phyloP scores from a whole-genome alignment of 495 filamentous ascomycete species.

The Thozetella sp. region DNA sequence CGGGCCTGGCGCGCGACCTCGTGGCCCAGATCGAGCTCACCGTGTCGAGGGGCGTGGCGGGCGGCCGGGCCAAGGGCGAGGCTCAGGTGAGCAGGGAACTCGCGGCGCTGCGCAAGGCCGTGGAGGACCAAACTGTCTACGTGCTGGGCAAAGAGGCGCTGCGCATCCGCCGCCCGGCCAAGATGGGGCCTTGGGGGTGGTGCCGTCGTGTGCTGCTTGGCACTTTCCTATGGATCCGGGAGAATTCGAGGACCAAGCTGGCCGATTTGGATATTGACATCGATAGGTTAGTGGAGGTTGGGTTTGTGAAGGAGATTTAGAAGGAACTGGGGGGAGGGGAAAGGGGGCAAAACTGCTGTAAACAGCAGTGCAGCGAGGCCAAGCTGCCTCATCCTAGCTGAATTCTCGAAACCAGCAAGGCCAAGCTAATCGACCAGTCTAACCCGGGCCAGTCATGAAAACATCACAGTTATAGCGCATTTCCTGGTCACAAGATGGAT shows the following conservation, averaged over 20 bases:
- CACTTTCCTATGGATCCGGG: conserved; percentile 67
- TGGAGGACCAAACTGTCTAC: conserved; percentile 58
- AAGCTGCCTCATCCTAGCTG: no score
- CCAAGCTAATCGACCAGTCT: no score
- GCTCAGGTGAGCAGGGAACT: conserved; percentile 34
- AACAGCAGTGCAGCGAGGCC: no score
- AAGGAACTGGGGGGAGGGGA: background rate
- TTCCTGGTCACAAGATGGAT: no score
- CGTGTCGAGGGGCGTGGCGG: conserved; percentile 24
- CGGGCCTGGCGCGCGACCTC: conserved; percentile 54
- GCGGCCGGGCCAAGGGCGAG: conserved; percentile 18
- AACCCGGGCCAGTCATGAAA: no score
- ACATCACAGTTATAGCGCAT: no score
- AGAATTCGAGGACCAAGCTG: conserved; percentile 66
- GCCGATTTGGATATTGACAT: conserved; percentile 59
- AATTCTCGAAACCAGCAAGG: no score
- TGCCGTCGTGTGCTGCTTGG: conserved; percentile 51
- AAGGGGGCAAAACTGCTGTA: background rate
- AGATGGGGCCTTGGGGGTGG: conserved; percentile 31
- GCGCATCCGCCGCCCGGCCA: conserved; percentile 41
- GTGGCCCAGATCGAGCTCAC: conserved; percentile 54
- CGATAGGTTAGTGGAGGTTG: conserved; percentile 67
- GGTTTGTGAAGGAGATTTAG: conserved; percentile 67
- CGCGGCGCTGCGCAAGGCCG: conserved; percentile 49
- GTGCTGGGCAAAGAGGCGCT: conserved; percentile 71